These are phyloP conservation scores for Inga leiocalycina DNA, from an alignment of 306 rosid species.

Conservation along the genomic window DNA sequence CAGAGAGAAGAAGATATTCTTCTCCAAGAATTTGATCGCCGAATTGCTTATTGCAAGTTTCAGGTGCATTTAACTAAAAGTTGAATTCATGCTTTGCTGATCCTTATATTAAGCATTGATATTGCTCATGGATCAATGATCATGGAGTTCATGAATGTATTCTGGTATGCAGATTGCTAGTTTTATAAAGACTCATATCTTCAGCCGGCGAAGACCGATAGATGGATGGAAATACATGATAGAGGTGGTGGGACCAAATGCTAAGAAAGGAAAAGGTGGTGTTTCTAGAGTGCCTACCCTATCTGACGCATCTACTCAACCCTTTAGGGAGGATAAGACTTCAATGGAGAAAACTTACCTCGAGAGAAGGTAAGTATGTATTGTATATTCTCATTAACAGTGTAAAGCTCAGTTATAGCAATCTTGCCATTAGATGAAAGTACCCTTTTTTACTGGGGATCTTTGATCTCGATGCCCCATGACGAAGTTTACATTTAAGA, in stretches of 20 bases:
- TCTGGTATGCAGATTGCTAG: conserved; percentile 80
- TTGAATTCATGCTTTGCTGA: conserved; percentile 15
- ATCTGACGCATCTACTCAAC: conserved; percentile 89
- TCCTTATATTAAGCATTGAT: conserved; percentile 5
- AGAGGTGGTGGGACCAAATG: conserved; percentile 95
- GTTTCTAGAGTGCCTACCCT: conserved; percentile 82
- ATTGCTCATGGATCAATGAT: background rate
- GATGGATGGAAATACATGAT: conserved; percentile 99
- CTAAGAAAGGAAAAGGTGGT: conserved; percentile 88
- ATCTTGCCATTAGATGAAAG: background rate
- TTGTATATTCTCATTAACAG: conserved; percentile 1
- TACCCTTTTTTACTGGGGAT: background rate
- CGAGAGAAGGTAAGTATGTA: conserved; percentile 49
- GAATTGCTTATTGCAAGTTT: conserved; percentile 89
- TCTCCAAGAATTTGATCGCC: conserved; percentile 92
- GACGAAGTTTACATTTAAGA: background rate
- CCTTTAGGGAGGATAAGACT: conserved; percentile 77
- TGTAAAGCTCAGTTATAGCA: conserved; percentile 10
- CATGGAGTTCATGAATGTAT: background rate
- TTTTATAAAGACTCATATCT: conserved; percentile 91
- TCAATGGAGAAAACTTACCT: conserved; percentile 40
- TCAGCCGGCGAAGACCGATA: conserved; percentile 90
- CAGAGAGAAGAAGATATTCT: conserved; percentile 96
- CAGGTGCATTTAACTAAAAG: conserved; percentile 55
- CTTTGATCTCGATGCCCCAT: background rate